phyloP scores from a whole-genome alignment of 805 yeast genomes.

The Kregervanrija fluxuum region DNA sequence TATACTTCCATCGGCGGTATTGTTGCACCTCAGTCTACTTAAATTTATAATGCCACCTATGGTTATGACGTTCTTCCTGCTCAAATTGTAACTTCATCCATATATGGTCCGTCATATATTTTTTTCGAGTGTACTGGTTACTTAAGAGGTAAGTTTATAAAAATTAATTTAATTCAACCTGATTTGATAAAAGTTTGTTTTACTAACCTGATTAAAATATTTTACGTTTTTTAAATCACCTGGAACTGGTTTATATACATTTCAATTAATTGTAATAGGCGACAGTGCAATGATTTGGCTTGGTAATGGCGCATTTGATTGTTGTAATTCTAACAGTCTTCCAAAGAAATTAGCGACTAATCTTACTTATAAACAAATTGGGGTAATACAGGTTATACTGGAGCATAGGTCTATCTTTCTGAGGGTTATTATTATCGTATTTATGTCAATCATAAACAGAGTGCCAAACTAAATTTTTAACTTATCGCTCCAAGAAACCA shows the following conservation, averaged over 20 bases:
- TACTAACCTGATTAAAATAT: background rate
- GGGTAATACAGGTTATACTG: too few relatives aligned
- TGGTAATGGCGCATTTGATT: conserved; percentile 27
- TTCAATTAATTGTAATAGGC: conserved; percentile 19
- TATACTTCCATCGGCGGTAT: background rate
- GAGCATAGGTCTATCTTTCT: conserved; percentile 3
- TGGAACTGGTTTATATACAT: conserved; percentile 23
- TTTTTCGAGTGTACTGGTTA: conserved; percentile 9
- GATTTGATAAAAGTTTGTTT: too few relatives aligned
- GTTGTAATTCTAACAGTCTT: conserved; percentile 20
- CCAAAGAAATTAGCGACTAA: background rate
- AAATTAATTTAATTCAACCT: too few relatives aligned
- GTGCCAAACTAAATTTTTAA: background rate
- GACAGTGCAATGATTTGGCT: conserved; percentile 28
- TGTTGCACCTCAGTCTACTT: background rate
- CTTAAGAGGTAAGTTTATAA: conserved; percentile 4
- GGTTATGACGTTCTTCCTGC: too few relatives aligned
- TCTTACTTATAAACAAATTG: too few relatives aligned
- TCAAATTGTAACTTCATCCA: too few relatives aligned
- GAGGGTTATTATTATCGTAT: conserved; percentile 5
- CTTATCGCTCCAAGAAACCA: conserved; percentile 1
- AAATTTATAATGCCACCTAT: too few relatives aligned
- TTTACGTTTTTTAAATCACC: conserved; percentile 13
- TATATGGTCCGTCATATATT: conserved; percentile 4
- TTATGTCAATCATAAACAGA: background rate